Percentiles rank a stretch among this genome's conserved stretches.
Evolutionary conservation across 768 basidiomycete genomes (phyloP).

Genomic region (Amanita fuliginea): DNA sequence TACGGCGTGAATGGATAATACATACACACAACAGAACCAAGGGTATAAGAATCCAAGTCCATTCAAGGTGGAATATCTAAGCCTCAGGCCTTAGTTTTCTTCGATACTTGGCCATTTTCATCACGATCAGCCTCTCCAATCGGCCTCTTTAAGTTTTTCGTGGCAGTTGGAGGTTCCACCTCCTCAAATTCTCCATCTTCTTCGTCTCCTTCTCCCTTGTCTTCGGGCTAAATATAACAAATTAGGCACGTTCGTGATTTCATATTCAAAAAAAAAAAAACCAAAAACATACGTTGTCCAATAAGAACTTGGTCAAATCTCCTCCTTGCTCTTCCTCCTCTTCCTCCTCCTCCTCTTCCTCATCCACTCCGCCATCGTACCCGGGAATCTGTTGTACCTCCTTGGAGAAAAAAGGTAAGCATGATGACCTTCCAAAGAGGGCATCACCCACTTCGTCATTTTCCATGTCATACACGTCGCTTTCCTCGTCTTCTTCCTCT

Average conservation of each 20-base stretch:
- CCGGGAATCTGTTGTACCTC: conserved; percentile 13
- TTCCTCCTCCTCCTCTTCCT: conserved; percentile 7
- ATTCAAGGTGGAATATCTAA: conserved; percentile 13
- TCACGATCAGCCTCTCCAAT: conserved; percentile 16
- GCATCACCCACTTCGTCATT: neutral
- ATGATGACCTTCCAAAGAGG: neutral
- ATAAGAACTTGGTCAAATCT: conserved; percentile 3
- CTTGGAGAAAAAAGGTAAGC: conserved; percentile 7
- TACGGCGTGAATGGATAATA: conserved; percentile 2
- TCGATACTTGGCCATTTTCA: conserved; percentile 18
- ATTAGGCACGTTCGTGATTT: neutral
- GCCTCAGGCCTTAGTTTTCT: conserved; percentile 34
- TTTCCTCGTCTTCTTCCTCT: conserved; percentile 16
- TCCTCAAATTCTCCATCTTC: conserved; percentile 8
- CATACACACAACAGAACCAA: conserved; percentile 9
- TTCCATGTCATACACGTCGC: conserved; percentile 9
- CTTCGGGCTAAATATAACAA: conserved; percentile 2
- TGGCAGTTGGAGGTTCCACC: neutral
- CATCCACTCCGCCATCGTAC: conserved; percentile 10
- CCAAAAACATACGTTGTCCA: conserved; percentile 6
- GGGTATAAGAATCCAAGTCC: conserved; percentile 9
- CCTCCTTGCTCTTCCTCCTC: neutral
- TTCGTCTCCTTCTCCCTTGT: neutral
- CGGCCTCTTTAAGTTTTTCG: conserved; percentile 2
- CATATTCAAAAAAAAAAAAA: too few relatives aligned